Percentiles rank a stretch among this genome's conserved stretches.
Conservation (phyloP, 2,329 filamentous ascomycete genomes). For the Leptographium galeiforme region DNA sequence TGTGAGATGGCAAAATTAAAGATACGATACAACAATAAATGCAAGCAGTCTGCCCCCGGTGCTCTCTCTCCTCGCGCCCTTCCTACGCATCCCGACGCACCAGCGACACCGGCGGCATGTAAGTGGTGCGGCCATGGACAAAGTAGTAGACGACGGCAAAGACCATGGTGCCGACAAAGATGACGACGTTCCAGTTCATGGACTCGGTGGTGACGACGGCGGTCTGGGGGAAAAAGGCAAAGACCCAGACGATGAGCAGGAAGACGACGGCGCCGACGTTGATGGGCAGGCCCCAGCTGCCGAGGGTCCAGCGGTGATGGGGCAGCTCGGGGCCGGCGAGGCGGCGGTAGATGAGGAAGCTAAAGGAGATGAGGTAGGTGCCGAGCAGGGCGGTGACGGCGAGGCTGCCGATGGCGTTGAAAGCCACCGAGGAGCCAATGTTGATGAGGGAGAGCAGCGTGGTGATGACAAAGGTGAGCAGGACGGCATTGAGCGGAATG, state of each 20-base stretch:
- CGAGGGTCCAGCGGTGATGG: constrained; percentile 26
- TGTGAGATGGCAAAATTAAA: neutral
- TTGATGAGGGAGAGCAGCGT: constrained; percentile 33
- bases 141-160: constrained; percentile 26
- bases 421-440: constrained; percentile 35
- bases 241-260: constrained; percentile 30
- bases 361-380: constrained; percentile 35
- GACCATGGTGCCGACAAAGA: constrained; percentile 25
- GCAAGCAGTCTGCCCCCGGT: too few relatives aligned
- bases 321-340: constrained; percentile 24
- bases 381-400: constrained; percentile 34
- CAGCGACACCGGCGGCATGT: constrained; percentile 13
- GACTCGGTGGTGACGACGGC: constrained; percentile 21
- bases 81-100: constrained; percentile 8
- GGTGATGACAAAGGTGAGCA: constrained; percentile 32
- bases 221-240: constrained; percentile 31
- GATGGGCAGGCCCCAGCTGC: constrained; percentile 25
- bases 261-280: constrained; percentile 30
- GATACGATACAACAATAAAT: too few relatives aligned
- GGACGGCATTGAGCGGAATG: constrained; percentile 30
- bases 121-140: constrained; percentile 14
- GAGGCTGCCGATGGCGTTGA: constrained; percentile 40
- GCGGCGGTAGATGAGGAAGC: constrained; percentile 29
- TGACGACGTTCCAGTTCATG: constrained; percentile 38
- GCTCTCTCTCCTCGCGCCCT: neutral